phyloP scores from a whole-genome alignment of 768 basidiomycete genomes.

The Podaxis sp. region DNA sequence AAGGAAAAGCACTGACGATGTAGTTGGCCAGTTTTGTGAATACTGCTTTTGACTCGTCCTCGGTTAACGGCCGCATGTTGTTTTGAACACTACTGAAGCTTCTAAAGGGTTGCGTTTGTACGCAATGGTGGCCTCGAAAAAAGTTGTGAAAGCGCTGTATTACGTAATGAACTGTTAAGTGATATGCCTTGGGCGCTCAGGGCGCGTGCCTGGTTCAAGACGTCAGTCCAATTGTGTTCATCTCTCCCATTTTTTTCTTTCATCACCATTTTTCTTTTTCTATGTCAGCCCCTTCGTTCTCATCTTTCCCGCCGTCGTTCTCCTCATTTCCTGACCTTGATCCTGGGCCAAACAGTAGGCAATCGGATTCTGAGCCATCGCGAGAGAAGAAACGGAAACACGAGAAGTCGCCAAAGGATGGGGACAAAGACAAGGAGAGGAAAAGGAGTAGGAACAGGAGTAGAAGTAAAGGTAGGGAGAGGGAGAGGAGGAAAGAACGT shows the following conservation, averaged over 20 bases:
- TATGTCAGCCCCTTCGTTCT: slow-evolving; percentile 58
- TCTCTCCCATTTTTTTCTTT: not conserved
- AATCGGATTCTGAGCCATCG: not conserved
- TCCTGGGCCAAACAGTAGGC: slow-evolving; percentile 21
- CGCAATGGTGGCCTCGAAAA: not conserved
- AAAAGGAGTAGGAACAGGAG: slow-evolving; percentile 20
- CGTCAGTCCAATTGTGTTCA: not conserved
- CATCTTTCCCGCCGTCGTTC: slow-evolving; percentile 65
- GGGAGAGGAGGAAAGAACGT: slow-evolving; percentile 18
- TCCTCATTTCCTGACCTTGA: slow-evolving; percentile 68
- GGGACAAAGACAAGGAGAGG: slow-evolving; percentile 9
- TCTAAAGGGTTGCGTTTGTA: not conserved
- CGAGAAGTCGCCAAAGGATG: slow-evolving; percentile 5
- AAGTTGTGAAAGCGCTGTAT: slow-evolving; percentile 4
- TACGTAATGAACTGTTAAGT: slow-evolving; percentile 15
- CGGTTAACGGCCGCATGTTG: slow-evolving; percentile 90
- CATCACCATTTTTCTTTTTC: not conserved
- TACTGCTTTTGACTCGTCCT: slow-evolving; percentile 94
- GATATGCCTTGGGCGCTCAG: not conserved
- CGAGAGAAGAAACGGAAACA: slow-evolving; percentile 13
- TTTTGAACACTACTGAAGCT: not conserved
- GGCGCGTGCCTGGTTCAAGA: not conserved
- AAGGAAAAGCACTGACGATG: slow-evolving; percentile 83
- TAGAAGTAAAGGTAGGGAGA: slow-evolving; percentile 8
- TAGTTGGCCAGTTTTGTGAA: slow-evolving; percentile 98